Conservation (phyloP, 2,329 filamentous ascomycete species). For the Drechslerella coelobrocha region DNA sequence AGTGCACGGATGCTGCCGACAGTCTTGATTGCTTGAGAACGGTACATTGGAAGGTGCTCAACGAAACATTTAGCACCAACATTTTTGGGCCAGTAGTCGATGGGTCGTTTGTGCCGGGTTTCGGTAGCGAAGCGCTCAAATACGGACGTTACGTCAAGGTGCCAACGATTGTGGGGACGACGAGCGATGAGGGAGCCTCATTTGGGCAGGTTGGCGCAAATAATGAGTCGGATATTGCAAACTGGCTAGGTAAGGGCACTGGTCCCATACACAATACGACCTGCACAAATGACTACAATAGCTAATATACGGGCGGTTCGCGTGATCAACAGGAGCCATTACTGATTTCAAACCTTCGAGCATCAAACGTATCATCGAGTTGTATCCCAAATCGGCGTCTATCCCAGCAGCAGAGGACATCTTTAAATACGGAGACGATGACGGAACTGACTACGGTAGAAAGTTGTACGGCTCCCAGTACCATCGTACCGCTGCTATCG, state of each 20-base stretch:
- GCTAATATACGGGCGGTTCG: background rate
- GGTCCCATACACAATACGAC: background rate
- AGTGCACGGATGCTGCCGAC: slow-evolving; percentile 65
- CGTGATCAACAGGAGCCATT: background rate
- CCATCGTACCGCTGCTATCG: slow-evolving; percentile 65
- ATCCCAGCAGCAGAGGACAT: slow-evolving; percentile 29
- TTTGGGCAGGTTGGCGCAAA: slow-evolving; percentile 57
- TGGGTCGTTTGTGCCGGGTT: slow-evolving; percentile 65
- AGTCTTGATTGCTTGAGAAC: slow-evolving; percentile 71
- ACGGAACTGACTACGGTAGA: slow-evolving; percentile 56
- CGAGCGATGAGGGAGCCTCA: slow-evolving; percentile 70
- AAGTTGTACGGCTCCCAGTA: slow-evolving; percentile 60
- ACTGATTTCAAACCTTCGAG: slow-evolving; percentile 16
- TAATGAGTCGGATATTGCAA: slow-evolving; percentile 10
- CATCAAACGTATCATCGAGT: slow-evolving; percentile 11
- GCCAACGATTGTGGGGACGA: slow-evolving; percentile 69
- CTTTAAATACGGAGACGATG: slow-evolving; percentile 44
- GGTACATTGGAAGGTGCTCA: slow-evolving; percentile 67
- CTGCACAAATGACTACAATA: background rate
- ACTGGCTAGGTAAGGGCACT: slow-evolving; percentile 19
- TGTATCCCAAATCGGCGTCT: slow-evolving; percentile 25
- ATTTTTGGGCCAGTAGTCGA: slow-evolving; percentile 61
- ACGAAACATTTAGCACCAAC: slow-evolving; percentile 63
- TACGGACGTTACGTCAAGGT: slow-evolving; percentile 69
- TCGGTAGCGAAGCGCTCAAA: slow-evolving; percentile 64